Evolutionary conservation across 2,329 filamentous ascomycete species (phyloP).

Genomic region (Monilinia polystroma): DNA sequence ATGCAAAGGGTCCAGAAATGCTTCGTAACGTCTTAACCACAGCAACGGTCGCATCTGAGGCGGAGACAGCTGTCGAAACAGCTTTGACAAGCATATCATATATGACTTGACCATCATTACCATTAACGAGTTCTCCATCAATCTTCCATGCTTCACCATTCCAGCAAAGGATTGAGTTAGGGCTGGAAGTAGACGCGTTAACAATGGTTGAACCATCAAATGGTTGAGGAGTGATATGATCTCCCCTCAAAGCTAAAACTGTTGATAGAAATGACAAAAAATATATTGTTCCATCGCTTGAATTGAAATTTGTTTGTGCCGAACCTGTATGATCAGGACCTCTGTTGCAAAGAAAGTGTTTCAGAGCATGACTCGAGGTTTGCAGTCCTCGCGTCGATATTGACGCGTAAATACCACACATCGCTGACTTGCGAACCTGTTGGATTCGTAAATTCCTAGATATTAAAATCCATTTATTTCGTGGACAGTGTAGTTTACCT

Average conservation of each 20-base stretch:
- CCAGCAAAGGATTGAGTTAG: slow-evolving; percentile 80
- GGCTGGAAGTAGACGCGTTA: slow-evolving; percentile 33
- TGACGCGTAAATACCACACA: slow-evolving; percentile 62
- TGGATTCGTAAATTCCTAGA: slow-evolving; percentile 1
- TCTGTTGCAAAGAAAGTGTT: slow-evolving; percentile 51
- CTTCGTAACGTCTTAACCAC: slow-evolving; percentile 55
- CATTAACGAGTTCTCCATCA: slow-evolving; percentile 53
- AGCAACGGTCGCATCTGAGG: slow-evolving; percentile 36
- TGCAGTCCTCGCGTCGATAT: slow-evolving; percentile 44
- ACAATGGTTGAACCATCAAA: slow-evolving; percentile 50
- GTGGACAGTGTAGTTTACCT: background rate
- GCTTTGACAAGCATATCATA: slow-evolving; percentile 56
- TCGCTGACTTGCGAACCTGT: slow-evolving; percentile 35
- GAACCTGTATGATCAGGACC: slow-evolving; percentile 60
- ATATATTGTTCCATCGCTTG: slow-evolving; percentile 33
- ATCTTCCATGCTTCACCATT: slow-evolving; percentile 95
- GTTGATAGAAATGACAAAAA: slow-evolving; percentile 72
- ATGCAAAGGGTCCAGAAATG: slow-evolving; percentile 83
- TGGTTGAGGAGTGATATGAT: slow-evolving; percentile 69
- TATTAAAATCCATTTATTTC: background rate
- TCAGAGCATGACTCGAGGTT: slow-evolving; percentile 43
- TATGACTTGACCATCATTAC: slow-evolving; percentile 76
- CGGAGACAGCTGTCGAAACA: slow-evolving; percentile 28
- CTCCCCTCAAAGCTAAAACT: slow-evolving; percentile 85
- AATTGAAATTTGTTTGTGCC: slow-evolving; percentile 40